Base-by-base conservation (phyloP, 2,329 filamentous ascomycete genomes). In the Xylaria sp. region DNA sequence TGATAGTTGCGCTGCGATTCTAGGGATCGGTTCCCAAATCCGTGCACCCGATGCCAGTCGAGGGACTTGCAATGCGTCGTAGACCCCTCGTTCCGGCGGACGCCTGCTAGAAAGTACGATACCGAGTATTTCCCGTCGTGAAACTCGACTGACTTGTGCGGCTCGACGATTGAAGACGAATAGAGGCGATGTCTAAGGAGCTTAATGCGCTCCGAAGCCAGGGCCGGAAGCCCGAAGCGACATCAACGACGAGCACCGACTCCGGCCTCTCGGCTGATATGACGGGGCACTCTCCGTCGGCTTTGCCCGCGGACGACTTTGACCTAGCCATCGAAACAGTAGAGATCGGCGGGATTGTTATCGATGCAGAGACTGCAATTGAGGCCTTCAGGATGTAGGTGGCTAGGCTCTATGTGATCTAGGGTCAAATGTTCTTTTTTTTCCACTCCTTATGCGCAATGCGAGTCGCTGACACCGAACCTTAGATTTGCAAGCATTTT, bases 141-240 rank as follows among this genome's bases (percentile, higher is more conserved):
- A 29, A 10, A 23, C 17, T 7, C n/a, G 37, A 21, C 61, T 63
- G 21, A 60, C 23, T 17, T 40, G 21, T 46, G 29, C 19, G 17
- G 15, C 17, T 46, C 21, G n/a, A 25, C 29, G 31, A 23, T 41
- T 58, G 27, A 52, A 74, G 72, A 37, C 67, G 72, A n/a, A 60
- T 74, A 37, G 71, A 73, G 53, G 72, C 71, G 8, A 72, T 74
- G 71, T 73, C 69, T 9, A 73, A 67, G 54, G 72, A 74, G 60
- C 58, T 74, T n/a, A 68, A 70, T 53, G 71, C 73, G 60, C 70
- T 74, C 21, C 67, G 72, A 29, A 71, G 65, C 17, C 70, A 67
- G 54, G 49, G 63, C 44, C 47, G 63, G 37, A 60, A 65, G 17
- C 35, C 53, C 2, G 61, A 61, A 53, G 60, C 63, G 17, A 57